Evolutionary conservation across 495 filamentous ascomycete genomes (phyloP).

Genomic region (Trichoderma asperelloides): DNA sequence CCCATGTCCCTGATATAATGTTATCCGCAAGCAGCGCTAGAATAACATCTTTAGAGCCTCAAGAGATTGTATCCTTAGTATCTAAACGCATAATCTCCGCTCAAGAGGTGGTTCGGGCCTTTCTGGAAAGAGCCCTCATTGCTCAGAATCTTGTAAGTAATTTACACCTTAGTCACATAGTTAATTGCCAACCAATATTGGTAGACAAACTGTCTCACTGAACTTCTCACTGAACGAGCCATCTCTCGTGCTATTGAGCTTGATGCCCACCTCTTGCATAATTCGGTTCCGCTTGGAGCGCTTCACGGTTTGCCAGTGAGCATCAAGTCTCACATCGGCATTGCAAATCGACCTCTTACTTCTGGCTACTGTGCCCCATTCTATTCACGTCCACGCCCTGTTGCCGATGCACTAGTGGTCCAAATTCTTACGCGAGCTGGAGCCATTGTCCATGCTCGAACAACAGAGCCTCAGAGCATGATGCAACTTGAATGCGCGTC

Average conservation of each 20-base stretch:
- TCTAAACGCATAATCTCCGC: neutral
- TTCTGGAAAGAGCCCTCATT: neutral
- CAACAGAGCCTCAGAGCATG: constrained; percentile 44
- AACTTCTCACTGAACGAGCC: neutral
- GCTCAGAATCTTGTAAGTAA: neutral
- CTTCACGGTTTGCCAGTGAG: constrained; percentile 79
- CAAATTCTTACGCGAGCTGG: constrained; percentile 39
- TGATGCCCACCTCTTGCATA: neutral
- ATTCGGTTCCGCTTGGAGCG: constrained; percentile 39
- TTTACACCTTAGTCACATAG: neutral
- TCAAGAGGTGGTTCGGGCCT: neutral
- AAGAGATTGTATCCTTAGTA: neutral
- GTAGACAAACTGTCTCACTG: neutral
- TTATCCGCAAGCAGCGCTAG: neutral
- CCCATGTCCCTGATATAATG: neutral
- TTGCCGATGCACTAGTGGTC: constrained; percentile 57
- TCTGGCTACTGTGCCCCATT: constrained; percentile 60
- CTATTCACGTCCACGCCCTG: constrained; percentile 37
- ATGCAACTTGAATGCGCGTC: constrained; percentile 52
- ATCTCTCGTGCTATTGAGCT: neutral
- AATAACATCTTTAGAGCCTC: neutral
- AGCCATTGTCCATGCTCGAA: constrained; percentile 38
- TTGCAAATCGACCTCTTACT: constrained; percentile 62
- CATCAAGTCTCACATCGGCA: constrained; percentile 70
- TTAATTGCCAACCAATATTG: neutral